Base-by-base conservation (phyloP, 495 filamentous ascomycete genomes). In the Neurospora sp. region DNA sequence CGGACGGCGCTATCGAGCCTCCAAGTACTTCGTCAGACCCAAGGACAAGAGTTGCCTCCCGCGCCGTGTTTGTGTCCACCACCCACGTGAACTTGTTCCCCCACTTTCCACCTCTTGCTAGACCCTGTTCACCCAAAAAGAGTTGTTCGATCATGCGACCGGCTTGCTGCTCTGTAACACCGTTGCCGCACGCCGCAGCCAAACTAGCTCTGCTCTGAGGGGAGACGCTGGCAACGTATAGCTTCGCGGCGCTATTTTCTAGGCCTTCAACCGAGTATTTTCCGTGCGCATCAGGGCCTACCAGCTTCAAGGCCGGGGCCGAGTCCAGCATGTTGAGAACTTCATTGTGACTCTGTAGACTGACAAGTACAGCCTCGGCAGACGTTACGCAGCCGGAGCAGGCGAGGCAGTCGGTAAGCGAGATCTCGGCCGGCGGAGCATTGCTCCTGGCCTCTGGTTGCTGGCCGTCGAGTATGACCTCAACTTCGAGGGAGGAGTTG, bases 341-440 rank as follows among this genome's bases (percentile, higher is more conserved):
- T 80, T 99, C 96, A 16, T 88, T 85, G 81, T 98, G 96, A 70
- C 92, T 95, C 81, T 99, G 96, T 70, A 98, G 85, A 37, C 91
- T 93, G 69, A 99, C 93, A 38, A 99, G 88, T 14, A 99, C 92
- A 5, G 96, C 96, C 82, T 99, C 96, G 23, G 96, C 96, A 14
- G 94, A 97, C 4, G 96, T 99, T 23, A 99, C 96, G 82, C 96
- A 99, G 69, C 96, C 96, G 31, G 96, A 98, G 81, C 96, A 99
- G 66, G 96, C 96, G 69, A 99, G 90, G 79, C 96, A 99, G 82
- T 99, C 96, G 18, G 96, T 99, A 73, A 99, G 88, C 69, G 94
- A 97, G 73, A 99, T 98, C 79, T 97, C 90, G 3, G 96, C 94
- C 18, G 91, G 85, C 3, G 77, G 54, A 2, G 72, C 77, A 1